Evolutionary conservation across 2,329 filamentous ascomycete species (phyloP).

Genomic region (Epichloe uncinata): DNA sequence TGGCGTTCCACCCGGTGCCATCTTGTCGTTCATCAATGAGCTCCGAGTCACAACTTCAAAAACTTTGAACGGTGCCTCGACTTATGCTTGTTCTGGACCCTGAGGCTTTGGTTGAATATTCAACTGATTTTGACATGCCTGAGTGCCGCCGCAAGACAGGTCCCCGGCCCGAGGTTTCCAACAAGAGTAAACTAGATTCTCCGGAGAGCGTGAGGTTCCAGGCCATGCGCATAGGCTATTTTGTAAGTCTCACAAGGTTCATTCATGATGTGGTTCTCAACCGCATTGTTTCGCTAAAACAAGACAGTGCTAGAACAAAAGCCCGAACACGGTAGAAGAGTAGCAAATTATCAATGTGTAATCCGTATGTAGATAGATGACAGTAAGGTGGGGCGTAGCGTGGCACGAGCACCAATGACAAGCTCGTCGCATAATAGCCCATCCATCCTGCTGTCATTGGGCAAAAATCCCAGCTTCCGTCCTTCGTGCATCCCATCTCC

Average conservation of each 20-base stretch:
- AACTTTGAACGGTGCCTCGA: too few relatives aligned
- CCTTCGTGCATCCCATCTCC: not conserved
- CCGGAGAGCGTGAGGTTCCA: constrained; percentile 73
- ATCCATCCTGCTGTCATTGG: constrained; percentile 28
- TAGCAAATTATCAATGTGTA: too few relatives aligned
- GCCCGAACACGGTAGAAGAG: too few relatives aligned
- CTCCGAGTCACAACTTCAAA: too few relatives aligned
- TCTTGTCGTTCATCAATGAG: too few relatives aligned
- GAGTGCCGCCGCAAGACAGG: constrained; percentile 31
- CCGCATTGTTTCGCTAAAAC: constrained; percentile 76
- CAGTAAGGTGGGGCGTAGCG: not conserved
- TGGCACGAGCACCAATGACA: too few relatives aligned
- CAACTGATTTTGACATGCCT: too few relatives aligned
- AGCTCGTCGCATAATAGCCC: constrained; percentile 24
- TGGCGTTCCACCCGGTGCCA: too few relatives aligned
- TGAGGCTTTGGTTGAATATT: too few relatives aligned
- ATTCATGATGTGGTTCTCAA: constrained; percentile 55
- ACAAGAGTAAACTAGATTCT: constrained; percentile 48
- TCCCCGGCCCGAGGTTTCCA: constrained; percentile 65
- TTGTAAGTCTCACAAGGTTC: constrained; percentile 30
- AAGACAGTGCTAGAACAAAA: constrained; percentile 49
- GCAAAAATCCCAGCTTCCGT: not conserved
- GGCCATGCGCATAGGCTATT: constrained; percentile 72
- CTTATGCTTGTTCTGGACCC: too few relatives aligned
- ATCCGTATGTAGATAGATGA: too few relatives aligned